Conservation (phyloP, 1,284 basidiomycete genomes). For the Cystobasidiaceae sp. region DNA sequence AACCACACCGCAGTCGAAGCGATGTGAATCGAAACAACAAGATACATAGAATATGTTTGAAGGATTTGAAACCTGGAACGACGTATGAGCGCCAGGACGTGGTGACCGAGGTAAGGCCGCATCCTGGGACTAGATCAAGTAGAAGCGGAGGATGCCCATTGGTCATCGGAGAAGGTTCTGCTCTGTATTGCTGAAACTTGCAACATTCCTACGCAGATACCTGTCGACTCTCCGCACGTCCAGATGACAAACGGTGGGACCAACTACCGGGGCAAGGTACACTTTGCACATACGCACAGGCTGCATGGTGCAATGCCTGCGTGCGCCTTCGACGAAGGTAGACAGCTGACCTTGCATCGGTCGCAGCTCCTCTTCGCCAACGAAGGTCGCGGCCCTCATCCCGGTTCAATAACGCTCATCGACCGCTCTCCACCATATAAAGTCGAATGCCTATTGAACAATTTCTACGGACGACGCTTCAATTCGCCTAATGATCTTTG, state of each 20-base stretch:
- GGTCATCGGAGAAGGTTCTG: not conserved
- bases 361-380: conserved; percentile 3
- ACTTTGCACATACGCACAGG: too few relatives aligned
- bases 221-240: conserved; percentile 3
- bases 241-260: conserved; percentile 20
- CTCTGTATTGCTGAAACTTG: not conserved
- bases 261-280: conserved; percentile 1
- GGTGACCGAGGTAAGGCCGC: not conserved
- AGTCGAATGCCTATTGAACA: conserved; percentile 17
- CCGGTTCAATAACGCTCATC: not conserved
- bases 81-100: not conserved
- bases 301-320: not conserved
- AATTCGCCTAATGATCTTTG: conserved; percentile 40
- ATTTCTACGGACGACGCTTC: conserved; percentile 48
- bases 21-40: conserved; percentile 4
- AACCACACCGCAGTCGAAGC: conserved; percentile 6
- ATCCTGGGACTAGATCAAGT: not conserved
- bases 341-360: not conserved
- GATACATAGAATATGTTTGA: conserved; percentile 5
- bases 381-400: not conserved
- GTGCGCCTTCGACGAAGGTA: not conserved
- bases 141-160: not conserved
- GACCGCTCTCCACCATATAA: not conserved
- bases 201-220: not conserved
- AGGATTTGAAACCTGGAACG: conserved; percentile 3